A percentile compares a stretch with the other conserved stretches of the same genome.
Conservation (phyloP, 2,329 filamentous ascomycete genomes). For the Botryosphaeria dothidea region DNA sequence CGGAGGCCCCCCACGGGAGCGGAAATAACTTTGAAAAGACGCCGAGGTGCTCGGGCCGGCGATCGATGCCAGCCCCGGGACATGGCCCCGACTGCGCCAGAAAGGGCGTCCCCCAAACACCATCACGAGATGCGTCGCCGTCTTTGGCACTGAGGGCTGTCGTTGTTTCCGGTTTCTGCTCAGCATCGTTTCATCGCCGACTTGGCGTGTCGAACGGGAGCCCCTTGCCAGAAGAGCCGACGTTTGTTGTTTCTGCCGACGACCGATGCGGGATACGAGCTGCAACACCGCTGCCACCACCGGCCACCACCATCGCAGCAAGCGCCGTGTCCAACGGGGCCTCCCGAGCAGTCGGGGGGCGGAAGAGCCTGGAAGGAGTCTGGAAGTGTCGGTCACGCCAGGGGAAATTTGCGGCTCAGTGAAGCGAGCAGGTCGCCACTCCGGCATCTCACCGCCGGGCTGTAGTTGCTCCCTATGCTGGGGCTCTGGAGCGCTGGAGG, state of each 20-base stretch:
- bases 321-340: background rate
- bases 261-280: background rate
- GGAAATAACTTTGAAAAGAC: background rate
- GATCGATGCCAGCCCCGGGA: too few species aligned
- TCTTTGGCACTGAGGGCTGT: background rate
- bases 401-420: background rate
- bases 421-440: background rate
- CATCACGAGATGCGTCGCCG: background rate
- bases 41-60: background rate
- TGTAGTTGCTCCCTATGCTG: background rate
- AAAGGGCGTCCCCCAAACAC: background rate
- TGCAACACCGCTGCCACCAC: background rate
- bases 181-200: background rate
- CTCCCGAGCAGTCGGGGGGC: background rate
- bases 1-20: background rate
- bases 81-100: background rate
- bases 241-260: background rate
- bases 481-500: background rate
- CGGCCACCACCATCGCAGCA: background rate
- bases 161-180: background rate
- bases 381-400: slow-evolving; percentile 6
- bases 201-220: background rate
- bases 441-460: background rate
- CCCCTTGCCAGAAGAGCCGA: background rate
- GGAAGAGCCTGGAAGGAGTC: background rate